These are phyloP conservation scores for Lipomyces lipofer DNA, from an alignment of 805 yeast genomes.

Conservation along the genomic window DNA sequence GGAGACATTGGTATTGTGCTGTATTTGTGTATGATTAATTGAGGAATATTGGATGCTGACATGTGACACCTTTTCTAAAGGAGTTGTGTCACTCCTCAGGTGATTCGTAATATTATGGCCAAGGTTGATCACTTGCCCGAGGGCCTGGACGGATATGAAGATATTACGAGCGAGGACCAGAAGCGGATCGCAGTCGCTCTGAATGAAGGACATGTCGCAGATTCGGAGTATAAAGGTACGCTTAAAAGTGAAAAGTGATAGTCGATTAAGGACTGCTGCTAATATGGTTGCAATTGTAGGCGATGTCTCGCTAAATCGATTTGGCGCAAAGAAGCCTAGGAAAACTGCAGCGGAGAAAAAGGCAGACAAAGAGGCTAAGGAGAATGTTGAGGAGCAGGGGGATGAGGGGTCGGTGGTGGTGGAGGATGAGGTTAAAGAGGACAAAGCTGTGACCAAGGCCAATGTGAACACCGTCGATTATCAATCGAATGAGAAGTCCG, in stretches of 20 bases:
- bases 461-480: too few relatives aligned
- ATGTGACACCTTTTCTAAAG: conserved; percentile 2
- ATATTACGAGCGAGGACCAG: conserved; percentile 17
- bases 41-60: not conserved
- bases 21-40: not conserved
- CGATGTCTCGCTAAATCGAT: conserved; percentile 15
- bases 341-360: conserved; percentile 6
- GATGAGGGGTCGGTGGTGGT: not conserved
- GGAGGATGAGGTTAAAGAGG: not conserved
- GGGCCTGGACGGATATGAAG: conserved; percentile 29
- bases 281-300: not conserved
- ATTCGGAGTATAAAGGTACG: conserved; percentile 17
- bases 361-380: not conserved
- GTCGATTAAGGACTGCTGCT: not conserved
- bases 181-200: conserved; percentile 16
- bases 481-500: too few relatives aligned
- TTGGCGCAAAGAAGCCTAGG: conserved; percentile 10
- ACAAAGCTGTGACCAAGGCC: not conserved
- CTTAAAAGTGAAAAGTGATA: too few relatives aligned
- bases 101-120: conserved; percentile 23
- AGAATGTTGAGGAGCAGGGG: not conserved
- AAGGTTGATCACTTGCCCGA: conserved; percentile 13
- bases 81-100: conserved; percentile 30
- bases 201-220: conserved; percentile 29
- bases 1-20: conserved; percentile 30